A percentile compares a stretch with the other conserved stretches of the same genome.
Evolutionary conservation across 352 stramenopile genomes (phyloP).

Genomic region (Blastocystis sp.): DNA sequence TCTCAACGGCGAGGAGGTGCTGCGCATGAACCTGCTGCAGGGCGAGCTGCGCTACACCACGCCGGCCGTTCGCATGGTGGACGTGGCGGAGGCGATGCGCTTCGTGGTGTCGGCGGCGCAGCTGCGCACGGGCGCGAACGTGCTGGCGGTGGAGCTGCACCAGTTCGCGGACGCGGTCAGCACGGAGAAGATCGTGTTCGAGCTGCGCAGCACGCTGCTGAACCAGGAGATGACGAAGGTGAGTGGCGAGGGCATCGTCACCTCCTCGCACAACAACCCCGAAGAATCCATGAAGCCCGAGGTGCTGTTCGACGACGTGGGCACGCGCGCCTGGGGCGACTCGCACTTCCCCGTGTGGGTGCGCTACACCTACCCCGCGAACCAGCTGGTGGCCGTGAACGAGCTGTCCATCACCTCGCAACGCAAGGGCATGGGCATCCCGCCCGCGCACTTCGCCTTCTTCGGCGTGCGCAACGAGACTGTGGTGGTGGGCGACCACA

Average conservation of each 20-base stretch:
- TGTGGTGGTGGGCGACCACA: not conserved
- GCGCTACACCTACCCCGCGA: not conserved
- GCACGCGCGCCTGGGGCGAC: not conserved
- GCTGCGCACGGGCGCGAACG: not conserved
- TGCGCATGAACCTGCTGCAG: slow-evolving; percentile 17
- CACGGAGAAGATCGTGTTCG: slow-evolving; percentile 22
- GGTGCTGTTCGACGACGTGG: not conserved
- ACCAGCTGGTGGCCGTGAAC: not conserved
- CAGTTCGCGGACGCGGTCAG: not conserved
- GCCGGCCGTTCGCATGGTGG: not conserved
- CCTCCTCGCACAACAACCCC: not conserved
- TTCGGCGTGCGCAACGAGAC: not conserved
- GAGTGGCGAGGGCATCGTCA: not conserved
- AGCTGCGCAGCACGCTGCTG: not conserved
- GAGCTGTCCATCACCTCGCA: not conserved
- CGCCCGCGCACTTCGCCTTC: not conserved
- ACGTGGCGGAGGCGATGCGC: not conserved
- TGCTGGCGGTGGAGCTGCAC: slow-evolving; percentile 44
- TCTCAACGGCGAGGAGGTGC: slow-evolving; percentile 16
- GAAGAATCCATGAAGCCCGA: not conserved
- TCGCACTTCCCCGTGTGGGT: slow-evolving; percentile 5
- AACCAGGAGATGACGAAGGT: not conserved
- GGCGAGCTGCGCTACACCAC: not conserved
- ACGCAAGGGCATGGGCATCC: not conserved
- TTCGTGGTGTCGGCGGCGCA: not conserved